phyloP scores from a whole-genome alignment of 257 asterid species.

The Petunia secreta region DNA sequence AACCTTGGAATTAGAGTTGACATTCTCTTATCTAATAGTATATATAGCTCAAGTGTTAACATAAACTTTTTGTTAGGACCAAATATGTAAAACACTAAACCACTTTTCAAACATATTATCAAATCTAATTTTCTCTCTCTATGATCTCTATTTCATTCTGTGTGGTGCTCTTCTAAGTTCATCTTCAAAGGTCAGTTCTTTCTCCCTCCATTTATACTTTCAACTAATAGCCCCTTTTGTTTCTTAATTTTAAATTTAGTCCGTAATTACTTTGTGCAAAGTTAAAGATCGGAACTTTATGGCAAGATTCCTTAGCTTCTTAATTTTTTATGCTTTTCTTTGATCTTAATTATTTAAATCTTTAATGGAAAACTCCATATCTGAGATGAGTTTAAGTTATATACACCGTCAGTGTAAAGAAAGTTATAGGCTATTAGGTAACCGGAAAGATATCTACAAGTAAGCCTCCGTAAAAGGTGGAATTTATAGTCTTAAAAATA shows the following conservation, averaged over 20 bases:
- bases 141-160: background rate
- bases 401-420: no score
- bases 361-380: no score
- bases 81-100: no score
- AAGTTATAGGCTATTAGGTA: no score
- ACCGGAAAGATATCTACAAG: no score
- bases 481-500: no score
- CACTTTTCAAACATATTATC: background rate
- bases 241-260: no score
- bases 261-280: background rate
- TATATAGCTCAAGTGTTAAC: background rate
- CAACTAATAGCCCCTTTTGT: background rate
- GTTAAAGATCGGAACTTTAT: background rate
- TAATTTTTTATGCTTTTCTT: background rate
- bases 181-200: conserved; percentile 22
- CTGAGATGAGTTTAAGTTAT: no score
- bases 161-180: background rate
- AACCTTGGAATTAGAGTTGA: no score
- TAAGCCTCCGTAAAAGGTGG: no score
- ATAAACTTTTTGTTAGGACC: background rate
- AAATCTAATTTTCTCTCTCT: background rate
- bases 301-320: background rate
- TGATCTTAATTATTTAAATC: background rate
- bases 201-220: background rate
- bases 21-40: background rate